Percentiles rank a stretch among this genome's conserved stretches.
Evolutionary conservation across 2,329 filamentous ascomycete species (phyloP).

Genomic region (Penicillium hordei): DNA sequence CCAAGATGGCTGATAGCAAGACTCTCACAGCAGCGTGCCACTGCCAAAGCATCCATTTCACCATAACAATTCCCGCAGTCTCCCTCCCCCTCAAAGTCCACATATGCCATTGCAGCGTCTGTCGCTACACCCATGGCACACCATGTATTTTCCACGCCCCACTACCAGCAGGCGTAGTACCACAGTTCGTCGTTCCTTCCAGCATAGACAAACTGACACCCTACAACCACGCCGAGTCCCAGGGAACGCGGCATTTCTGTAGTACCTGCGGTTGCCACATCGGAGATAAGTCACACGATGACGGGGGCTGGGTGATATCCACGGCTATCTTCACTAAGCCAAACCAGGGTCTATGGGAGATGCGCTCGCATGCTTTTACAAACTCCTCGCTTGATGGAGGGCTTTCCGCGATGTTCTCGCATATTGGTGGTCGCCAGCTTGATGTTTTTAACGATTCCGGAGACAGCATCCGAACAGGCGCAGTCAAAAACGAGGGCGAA

Average conservation of each 20-base stretch:
- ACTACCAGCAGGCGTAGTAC: slow-evolving; percentile 22
- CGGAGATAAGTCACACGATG: slow-evolving; percentile 14
- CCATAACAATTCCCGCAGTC: slow-evolving; percentile 34
- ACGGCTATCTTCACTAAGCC: slow-evolving; percentile 25
- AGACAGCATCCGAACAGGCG: neutral
- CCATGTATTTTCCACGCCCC: slow-evolving; percentile 27
- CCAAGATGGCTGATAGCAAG: slow-evolving; percentile 12
- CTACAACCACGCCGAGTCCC: slow-evolving; percentile 34
- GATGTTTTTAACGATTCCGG: slow-evolving; percentile 9
- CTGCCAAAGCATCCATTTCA: slow-evolving; percentile 30
- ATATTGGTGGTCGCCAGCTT: slow-evolving; percentile 17
- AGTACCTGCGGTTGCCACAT: slow-evolving; percentile 46
- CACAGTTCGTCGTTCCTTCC: slow-evolving; percentile 26
- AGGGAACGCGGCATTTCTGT: slow-evolving; percentile 43
- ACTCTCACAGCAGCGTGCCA: slow-evolving; percentile 28
- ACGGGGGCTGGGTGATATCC: slow-evolving; percentile 25
- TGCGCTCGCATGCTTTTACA: slow-evolving; percentile 21
- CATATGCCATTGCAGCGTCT: slow-evolving; percentile 49
- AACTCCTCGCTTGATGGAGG: slow-evolving; percentile 20
- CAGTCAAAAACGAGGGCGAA: neutral
- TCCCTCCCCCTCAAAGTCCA: slow-evolving; percentile 41
- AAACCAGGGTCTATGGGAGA: slow-evolving; percentile 19
- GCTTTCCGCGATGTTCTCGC: slow-evolving; percentile 17
- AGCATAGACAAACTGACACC: slow-evolving; percentile 18
- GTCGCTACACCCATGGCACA: slow-evolving; percentile 43